Conservation (phyloP, 805 yeast species). For the Suhomyces xylopsoci region DNA sequence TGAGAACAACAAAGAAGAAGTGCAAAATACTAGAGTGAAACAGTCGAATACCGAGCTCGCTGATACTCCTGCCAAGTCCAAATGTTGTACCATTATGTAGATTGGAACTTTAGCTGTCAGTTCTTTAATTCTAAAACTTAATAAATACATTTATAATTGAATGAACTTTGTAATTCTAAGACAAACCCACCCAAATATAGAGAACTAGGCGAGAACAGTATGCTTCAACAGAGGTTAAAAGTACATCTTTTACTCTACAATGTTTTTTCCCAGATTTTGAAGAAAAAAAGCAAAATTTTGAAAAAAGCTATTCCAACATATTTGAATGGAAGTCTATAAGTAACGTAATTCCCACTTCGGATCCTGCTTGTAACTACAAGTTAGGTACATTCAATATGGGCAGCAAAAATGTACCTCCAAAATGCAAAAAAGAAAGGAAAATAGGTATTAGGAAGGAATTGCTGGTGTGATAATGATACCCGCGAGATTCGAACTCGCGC, state of each 20-base stretch:
- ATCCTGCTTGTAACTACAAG: background rate
- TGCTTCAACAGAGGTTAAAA: no score
- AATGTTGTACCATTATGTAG: slow-evolving; percentile 32
- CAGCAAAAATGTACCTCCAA: no score
- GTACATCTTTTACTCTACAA: background rate
- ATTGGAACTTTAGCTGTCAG: background rate
- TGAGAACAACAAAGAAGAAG: slow-evolving; percentile 8
- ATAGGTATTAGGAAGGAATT: slow-evolving; percentile 24
- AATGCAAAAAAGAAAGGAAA: slow-evolving; percentile 12
- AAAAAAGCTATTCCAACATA: background rate
- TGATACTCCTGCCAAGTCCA: slow-evolving; percentile 14
- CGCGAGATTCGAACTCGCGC: slow-evolving; percentile 47
- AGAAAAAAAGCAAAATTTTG: background rate
- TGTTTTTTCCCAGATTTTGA: background rate
- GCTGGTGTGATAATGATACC: slow-evolving; percentile 36
- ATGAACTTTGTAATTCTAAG: background rate
- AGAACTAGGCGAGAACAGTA: no score
- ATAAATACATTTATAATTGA: background rate
- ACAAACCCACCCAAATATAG: no score
- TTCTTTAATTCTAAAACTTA: background rate
- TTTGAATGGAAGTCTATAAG: background rate
- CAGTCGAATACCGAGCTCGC: slow-evolving; percentile 17
- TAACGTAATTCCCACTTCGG: background rate
- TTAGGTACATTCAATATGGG: no score
- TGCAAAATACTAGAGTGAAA: slow-evolving; percentile 15